Evolutionary conservation across 1,139 yeast species (phyloP), one percentile per base, ranked within the genome.

Genomic region (Yamadazyma conglobata): DNA sequence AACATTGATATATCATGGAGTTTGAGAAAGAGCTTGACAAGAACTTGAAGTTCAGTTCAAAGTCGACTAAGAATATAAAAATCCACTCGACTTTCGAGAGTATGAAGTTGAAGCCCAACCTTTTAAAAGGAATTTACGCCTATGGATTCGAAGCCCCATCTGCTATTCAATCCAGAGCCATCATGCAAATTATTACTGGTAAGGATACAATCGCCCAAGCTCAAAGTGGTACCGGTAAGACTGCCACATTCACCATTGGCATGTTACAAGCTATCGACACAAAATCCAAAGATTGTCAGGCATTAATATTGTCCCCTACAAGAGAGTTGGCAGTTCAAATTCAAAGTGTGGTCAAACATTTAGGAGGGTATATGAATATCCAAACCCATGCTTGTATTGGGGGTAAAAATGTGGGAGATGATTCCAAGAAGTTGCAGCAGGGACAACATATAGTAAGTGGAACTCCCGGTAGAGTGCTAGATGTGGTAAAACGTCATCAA

Each of bases 151-250:
- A 88, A 58, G 76, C 83, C 7, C 98, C 98, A 11, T 86, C 96
- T 15, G 88, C 96, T 6, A 91, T 91, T 58, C 98, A 91, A 58
- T 85, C 94, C 25, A 70, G 97, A 46, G 98, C 96, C 20, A 91
- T 91, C 35, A 74, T 84, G 62, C 97, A 89, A 52, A 88, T 89
- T 40, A 87, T 89, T 32, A 74, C 81, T 31, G 97, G 96, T 4
- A 74, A 81, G 47, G 98, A 91, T 55, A 85, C 91, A 3, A 86
- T 91, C 38, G 97, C 97, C 14, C 98, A 91, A 59, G 96, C 97
- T 8, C 98, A 91, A 56, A 86, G 96, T 4, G 98, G 98, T 40
- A 91, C 98, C 1, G 98, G 98, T 51, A 91, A 91, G 57, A 91
- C 98, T 0, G 98, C 97, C 13, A 91, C 98, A 0, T 91, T 91